These are phyloP conservation scores for Zygoascus flipseniorum DNA, from an alignment of 805 yeast species.

Conservation along the genomic window DNA sequence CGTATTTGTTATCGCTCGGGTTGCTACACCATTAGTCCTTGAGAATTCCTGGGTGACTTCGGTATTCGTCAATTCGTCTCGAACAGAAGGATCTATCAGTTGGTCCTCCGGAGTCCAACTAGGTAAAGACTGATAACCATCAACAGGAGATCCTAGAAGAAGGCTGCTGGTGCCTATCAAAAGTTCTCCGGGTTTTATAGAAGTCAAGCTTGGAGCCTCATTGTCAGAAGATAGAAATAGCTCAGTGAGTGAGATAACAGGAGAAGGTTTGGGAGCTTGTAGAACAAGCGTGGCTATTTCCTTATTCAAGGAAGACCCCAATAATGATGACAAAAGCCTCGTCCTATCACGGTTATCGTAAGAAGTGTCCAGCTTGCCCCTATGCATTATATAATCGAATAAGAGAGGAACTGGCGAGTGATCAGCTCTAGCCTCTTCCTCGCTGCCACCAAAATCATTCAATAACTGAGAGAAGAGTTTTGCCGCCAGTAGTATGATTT, in stretches of 20 bases:
- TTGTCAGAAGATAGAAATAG: constrained; percentile 6
- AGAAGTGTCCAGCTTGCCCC: constrained; percentile 64
- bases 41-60: not conserved
- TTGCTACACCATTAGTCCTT: not conserved
- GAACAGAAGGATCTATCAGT: constrained; percentile 23
- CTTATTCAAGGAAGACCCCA: constrained; percentile 42
- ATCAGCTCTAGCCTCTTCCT: constrained; percentile 18
- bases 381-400: constrained; percentile 52
- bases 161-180: constrained; percentile 27
- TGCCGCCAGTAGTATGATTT: constrained; percentile 63
- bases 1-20: not conserved
- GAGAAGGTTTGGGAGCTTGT: constrained; percentile 70
- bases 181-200: constrained; percentile 10
- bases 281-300: constrained; percentile 61
- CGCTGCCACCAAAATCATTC: constrained; percentile 29
- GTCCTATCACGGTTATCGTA: constrained; percentile 82
- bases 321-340: constrained; percentile 56
- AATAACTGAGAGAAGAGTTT: constrained; percentile 56
- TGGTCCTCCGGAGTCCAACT: constrained; percentile 38
- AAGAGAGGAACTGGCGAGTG: constrained; percentile 34
- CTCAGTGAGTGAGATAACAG: constrained; percentile 26
- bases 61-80: constrained; percentile 24
- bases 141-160: constrained; percentile 24
- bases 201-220: not conserved
- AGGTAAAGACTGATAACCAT: constrained; percentile 28